Evolutionary conservation across 2,329 filamentous ascomycete genomes (phyloP).

Genomic region (Pseudogymnoascus sp.): DNA sequence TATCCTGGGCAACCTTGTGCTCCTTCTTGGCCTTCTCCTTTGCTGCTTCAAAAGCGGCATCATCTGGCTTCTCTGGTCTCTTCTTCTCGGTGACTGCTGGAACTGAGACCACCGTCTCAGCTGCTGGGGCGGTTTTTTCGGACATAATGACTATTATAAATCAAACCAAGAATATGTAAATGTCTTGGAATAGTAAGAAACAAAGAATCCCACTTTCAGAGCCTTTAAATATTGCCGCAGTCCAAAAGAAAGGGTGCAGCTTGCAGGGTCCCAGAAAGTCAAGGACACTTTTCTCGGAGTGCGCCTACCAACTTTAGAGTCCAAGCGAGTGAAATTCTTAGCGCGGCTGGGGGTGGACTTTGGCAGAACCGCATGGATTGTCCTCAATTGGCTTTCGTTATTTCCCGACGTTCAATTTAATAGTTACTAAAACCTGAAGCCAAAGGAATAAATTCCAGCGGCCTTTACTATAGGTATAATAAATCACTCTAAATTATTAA

Average conservation of each 20-base stretch:
- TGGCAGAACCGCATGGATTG: not conserved
- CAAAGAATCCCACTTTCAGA: not conserved
- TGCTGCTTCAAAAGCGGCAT: constrained; percentile 71
- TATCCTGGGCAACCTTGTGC: constrained; percentile 67
- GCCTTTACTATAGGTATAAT: not conserved
- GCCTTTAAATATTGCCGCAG: not conserved
- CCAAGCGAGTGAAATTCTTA: constrained; percentile 8
- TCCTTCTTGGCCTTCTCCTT: constrained; percentile 81
- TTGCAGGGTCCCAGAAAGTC: constrained; percentile 6
- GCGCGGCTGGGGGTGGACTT: not conserved
- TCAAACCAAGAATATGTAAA: not conserved
- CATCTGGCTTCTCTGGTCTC: constrained; percentile 81
- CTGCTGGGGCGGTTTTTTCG: not conserved
- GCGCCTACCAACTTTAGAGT: constrained; percentile 1
- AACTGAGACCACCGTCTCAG: constrained; percentile 4
- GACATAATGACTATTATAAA: not conserved
- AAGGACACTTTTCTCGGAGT: constrained; percentile 8
- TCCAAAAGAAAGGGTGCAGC: constrained; percentile 5
- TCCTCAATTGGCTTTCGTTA: not conserved
- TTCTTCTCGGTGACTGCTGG: constrained; percentile 31
- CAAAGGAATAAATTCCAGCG: not conserved
- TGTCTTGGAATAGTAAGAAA: not conserved
- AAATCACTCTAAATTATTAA: not conserved
- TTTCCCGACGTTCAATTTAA: not conserved
- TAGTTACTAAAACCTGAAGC: not conserved